Base-by-base conservation (phyloP, 2,329 filamentous ascomycete genomes). In the Calonectria hongkongensis region DNA sequence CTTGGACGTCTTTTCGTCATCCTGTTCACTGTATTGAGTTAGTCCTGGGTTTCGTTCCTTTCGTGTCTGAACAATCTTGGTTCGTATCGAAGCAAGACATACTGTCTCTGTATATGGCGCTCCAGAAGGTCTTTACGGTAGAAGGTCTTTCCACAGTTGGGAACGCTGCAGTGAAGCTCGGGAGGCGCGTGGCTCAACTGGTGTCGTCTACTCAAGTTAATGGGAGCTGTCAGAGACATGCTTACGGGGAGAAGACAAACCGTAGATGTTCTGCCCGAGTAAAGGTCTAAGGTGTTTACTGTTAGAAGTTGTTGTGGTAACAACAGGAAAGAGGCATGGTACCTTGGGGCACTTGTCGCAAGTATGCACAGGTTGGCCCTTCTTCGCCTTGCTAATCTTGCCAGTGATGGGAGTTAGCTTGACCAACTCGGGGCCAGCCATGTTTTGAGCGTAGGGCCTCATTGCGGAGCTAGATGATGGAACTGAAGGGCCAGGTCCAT, bases 221-320 rank as follows among this genome's bases (percentile, higher is more conserved):
- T 76, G 84, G 82, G 12, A 10, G 48, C 16, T 27, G 73, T 66
- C 41, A 27, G 8, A 51, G 30, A 27, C 47, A 71, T 68, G 33
- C 30, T 43, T 16, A 15, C 25, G 6, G 47, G 16, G 76, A 51
- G 51, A 28, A 47, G 66, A 78, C 84, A 74, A 80, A 92, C 90
- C 89, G 89, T 50, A 92, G 82, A 82, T 92, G 91, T 78, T 92
- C 90, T 36, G 90, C 91, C 78, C 91, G 85, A 15, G 90, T 92
- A 74, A 92, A 92, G 2, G 89, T 92, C 90, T 92, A 10, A 21
- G 21, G 60, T 43, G 18, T 56, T 76, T 36, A 74, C 15, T 60
- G 30, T 39, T 30, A 71, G 65, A 63, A 71, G 45, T 30, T 47
- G 58, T 41, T 30, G 15, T 45, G 51, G 30, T 9, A 7, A 30